Base-by-base conservation (phyloP, 176 grass and related monocot genomes). In the Triticum timopheevii region DNA sequence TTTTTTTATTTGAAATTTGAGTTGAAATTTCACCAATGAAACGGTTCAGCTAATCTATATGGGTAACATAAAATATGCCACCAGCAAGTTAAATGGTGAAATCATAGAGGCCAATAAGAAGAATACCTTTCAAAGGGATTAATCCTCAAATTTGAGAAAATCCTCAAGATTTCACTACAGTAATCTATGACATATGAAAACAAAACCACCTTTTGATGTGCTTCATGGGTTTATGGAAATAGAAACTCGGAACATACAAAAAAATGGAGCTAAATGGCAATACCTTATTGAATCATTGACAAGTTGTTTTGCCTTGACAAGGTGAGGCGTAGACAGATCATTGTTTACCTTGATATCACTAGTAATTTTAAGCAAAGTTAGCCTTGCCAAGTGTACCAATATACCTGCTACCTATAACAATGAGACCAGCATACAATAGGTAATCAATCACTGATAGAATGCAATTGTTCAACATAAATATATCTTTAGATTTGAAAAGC, bases 241-340 rank as follows among this genome's bases (percentile, higher is more conserved):
- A 19, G 20, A 13, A 19, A 54, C 50, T 81, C 33, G 42, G 40
- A 89, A 38, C 7, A 69, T 40, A 16, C 8, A 50, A 84, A 19
- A 40, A 70, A 31, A 47, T 27, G 23, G 7, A 81, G 3, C 17
- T 36, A 13, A 82, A 82, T n/a, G 61, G 40, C 13, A 58, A 79
- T 86, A 95, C 96, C 96, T 95, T 79, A 91, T 95, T 69, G 96
- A 89, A 79, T 81, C 88, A 87, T 90, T 83, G 59, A 89, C 76
- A 85, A 91, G 84, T 56, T 87, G 66, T 65, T 94, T 85, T 80
- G 91, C 89, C 35, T 66, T 95, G 28, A 80, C 44, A 78, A 98
- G 78, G 82, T 90, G 59, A 78, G 73, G 52, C 75, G 16, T 63
- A 49, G 86, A 76, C 9, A 87, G 30, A 69, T 93, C 93, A 38